These are phyloP conservation scores for Venturia asperata DNA, from an alignment of 2,329 filamentous ascomycete genomes.

Conservation along the genomic window DNA sequence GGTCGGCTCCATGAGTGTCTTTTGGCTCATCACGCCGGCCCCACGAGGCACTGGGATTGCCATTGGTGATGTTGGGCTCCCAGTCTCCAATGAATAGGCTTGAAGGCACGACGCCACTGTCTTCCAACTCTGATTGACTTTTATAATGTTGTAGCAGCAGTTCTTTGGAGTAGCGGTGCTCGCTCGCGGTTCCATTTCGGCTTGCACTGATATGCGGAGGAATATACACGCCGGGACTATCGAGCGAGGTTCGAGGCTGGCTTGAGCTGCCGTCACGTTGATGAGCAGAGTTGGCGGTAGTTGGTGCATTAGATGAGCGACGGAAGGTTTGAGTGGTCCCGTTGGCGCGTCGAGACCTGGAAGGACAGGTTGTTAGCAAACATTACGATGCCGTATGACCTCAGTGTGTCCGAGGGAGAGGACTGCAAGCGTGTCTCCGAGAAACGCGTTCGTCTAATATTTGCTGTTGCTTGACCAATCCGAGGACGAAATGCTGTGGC, in stretches of 20 bases:
- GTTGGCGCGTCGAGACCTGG: conserved; percentile 57
- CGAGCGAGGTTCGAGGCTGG: conserved; percentile 29
- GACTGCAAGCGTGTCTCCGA: not conserved
- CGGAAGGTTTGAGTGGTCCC: conserved; percentile 62
- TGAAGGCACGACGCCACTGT: conserved; percentile 54
- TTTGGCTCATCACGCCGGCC: conserved; percentile 68
- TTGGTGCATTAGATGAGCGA: conserved; percentile 50
- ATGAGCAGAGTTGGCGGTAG: conserved; percentile 31
- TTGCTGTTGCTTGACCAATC: not conserved
- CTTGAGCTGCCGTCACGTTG: conserved; percentile 27
- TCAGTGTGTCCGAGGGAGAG: not conserved
- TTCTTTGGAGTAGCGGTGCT: conserved; percentile 67
- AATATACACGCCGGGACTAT: conserved; percentile 48
- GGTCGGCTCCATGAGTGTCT: conserved; percentile 70
- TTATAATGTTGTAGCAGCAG: conserved; percentile 70
- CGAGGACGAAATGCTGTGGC: conserved; percentile 4
- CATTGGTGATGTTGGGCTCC: conserved; percentile 68
- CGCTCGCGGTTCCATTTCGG: conserved; percentile 48
- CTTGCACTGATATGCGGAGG: conserved; percentile 53
- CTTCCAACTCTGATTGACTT: conserved; percentile 46
- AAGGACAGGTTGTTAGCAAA: conserved; percentile 22
- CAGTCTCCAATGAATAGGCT: conserved; percentile 67
- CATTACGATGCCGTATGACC: conserved; percentile 8
- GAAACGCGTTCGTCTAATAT: conserved; percentile 2
- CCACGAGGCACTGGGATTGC: conserved; percentile 55